Evolutionary conservation across 768 basidiomycete species (phyloP), one percentile per base, ranked within the genome.

Genomic region (Lactarius indigo): DNA sequence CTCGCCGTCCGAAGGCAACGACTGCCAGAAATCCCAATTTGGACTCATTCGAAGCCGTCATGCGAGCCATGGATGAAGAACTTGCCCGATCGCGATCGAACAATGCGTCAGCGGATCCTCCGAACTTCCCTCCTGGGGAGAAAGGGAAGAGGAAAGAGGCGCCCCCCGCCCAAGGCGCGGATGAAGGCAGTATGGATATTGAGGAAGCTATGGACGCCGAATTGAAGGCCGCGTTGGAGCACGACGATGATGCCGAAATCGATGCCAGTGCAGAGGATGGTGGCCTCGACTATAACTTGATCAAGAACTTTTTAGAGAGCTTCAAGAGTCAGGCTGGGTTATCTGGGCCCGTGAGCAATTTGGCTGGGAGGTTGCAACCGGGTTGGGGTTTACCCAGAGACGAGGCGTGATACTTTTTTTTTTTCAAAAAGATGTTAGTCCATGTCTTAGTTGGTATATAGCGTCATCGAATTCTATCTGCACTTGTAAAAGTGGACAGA

Each of bases 261-360:
- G 79, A 79, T 52, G 81, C 77, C n/a, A 80, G 78, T 2, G 79
- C 79, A 13, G 79, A 77, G 30, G 74, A 71, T n/a, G 77, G 71
- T n/a, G 77, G 81, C 42, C 81, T 85, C 73, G 94, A 99, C 75
- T 97, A 96, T 76, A 88, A 88, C 71, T 78, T 98, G 72, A 96
- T 98, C 80, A 96, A 94, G 78, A 96, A 97, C 76, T 95, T 99
- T 76, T 77, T 98, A 76, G 94, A 97, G 79, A 96, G 94, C 76
- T 98, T 93, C 81, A 94, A 92, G 75, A 89, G 88, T 69, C 97
- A 99, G 74, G 90, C 75, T 9, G 97, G 97, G 28, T 77, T 92
- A 59, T 86, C 92, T 30, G 97, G 97, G 1, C 97, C 96, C 28
- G 96, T 97, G 17, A 84, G 96, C 61, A 97, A 89, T 73, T 79